Base-by-base conservation (phyloP, 345 rosid genomes). In the Salix caprea region DNA sequence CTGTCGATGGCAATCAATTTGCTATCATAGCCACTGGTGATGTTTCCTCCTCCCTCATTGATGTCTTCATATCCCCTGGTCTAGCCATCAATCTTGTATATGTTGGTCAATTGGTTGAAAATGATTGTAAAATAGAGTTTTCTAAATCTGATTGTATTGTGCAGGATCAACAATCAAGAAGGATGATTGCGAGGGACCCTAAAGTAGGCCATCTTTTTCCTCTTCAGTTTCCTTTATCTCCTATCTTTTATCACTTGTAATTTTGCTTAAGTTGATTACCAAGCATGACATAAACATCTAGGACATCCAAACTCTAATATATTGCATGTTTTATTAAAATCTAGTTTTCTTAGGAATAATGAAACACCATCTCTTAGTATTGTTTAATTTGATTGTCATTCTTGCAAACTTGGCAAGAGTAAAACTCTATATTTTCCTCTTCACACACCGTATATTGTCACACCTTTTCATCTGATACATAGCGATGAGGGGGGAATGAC, bases 141-240 rank as follows among this genome's bases (percentile, higher is more conserved):
- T 76, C 28, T 5, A 11, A 18, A 21, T 7, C 14, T 61, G n/a
- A 39, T 61, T 71, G 42, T 24, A 6, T 32, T 71, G 30, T 70
- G 30, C 14, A 71, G 32, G 80, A 52, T 72, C 58, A 78, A 54
- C 60, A 44, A 11, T 65, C 40, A 37, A 19, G 67, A 67, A 78
- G 2, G 10, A 28, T 65, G 32, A 36, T 37, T 0, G 24, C 19
- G 26, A 66, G 44, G 26, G 69, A 69, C 30, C 76, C 50, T 78
- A 72, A 56, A 72, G 7, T 56, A 0, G 66, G 12, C 21, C 0
- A 4, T 4, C 44, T 64, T 8, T 64, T 74, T 4, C 28, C 70
- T 6, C 32, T 74, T 8, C 1, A 54, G 2, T 54, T 54, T 21
- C 4, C 24, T 54, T 54, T 54, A 1, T 8, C 11, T 64, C 13